Percentiles rank a stretch among this genome's conserved stretches.
Conservation (phyloP, 2,329 filamentous ascomycete species). For the Dactylellina leptospora region DNA sequence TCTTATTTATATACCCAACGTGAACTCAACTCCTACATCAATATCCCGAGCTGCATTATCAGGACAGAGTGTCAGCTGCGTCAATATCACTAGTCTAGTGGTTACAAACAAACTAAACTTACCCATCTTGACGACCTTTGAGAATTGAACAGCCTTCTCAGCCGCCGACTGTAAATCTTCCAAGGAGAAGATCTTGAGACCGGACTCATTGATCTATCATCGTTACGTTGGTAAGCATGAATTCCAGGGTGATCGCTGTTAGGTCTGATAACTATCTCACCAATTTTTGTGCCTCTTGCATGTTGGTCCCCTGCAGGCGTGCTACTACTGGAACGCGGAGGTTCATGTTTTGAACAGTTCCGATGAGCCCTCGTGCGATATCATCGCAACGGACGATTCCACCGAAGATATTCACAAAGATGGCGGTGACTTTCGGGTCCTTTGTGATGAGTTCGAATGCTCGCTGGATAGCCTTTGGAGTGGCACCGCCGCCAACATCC, state of each 20-base stretch:
- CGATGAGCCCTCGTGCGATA: constrained; percentile 94
- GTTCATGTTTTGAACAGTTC: constrained; percentile 92
- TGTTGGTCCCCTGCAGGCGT: constrained; percentile 97
- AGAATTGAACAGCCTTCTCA: constrained; percentile 98
- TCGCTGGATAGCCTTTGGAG: constrained; percentile 93
- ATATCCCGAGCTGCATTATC: constrained; percentile 79
- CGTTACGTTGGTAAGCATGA: background rate
- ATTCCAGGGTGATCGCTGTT: background rate
- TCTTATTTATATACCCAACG: constrained; percentile 83
- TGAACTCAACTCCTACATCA: constrained; percentile 95
- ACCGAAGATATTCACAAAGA: constrained; percentile 99
- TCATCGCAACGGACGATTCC: constrained; percentile 98
- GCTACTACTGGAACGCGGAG: constrained; percentile 96
- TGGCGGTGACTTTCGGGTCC: constrained; percentile 96
- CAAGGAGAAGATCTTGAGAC: constrained; percentile 99
- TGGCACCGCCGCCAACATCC: constrained; percentile 97
- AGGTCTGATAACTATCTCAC: too few relatives aligned
- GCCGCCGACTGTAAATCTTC: constrained; percentile 96
- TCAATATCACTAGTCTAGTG: constrained; percentile 1
- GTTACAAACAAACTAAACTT: constrained; percentile 61
- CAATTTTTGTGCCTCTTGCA: constrained; percentile 87
- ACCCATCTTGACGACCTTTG: constrained; percentile 99
- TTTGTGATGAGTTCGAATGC: constrained; percentile 99
- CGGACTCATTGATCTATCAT: constrained; percentile 88
- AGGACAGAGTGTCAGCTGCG: background rate